Evolutionary conservation across 257 asterid species (phyloP).

Genomic region (Avicennia marina): DNA sequence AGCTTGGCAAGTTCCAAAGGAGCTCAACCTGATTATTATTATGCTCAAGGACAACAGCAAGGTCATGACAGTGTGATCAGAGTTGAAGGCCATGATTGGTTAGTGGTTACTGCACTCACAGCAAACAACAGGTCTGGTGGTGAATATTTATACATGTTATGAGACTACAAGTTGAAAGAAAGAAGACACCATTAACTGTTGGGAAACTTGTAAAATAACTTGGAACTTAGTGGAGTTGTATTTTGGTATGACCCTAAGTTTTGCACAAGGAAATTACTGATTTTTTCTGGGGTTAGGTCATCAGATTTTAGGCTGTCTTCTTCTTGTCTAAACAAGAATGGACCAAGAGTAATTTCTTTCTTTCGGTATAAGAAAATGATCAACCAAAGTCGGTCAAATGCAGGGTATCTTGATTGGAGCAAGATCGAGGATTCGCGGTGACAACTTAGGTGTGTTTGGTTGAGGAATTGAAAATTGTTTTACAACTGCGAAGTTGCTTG

Average conservation of each 20-base stretch:
- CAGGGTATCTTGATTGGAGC: neutral
- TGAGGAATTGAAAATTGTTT: conserved; percentile 10
- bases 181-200: neutral
- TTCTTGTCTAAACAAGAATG: conserved; percentile 35
- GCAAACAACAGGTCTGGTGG: neutral
- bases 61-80: conserved; percentile 11
- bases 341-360: conserved; percentile 32
- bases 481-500: neutral
- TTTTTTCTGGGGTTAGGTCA: conserved; percentile 54
- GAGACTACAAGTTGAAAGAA: neutral
- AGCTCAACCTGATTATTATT: conserved; percentile 6
- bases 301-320: conserved; percentile 31
- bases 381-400: conserved; percentile 14
- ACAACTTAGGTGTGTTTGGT: conserved; percentile 36
- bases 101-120: conserved; percentile 3
- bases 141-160: conserved; percentile 20
- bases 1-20: conserved; percentile 17
- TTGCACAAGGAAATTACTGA: neutral
- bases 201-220: conserved; percentile 40
- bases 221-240: conserved; percentile 23
- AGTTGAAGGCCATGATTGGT: conserved; percentile 43
- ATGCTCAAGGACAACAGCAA: conserved; percentile 24
- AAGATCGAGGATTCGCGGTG: neutral
- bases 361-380: conserved; percentile 27
- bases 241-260: conserved; percentile 49